These are phyloP conservation scores for Glomus cerebriforme DNA, from an alignment of 192 early-diverging fungal species.

Conservation along the genomic window DNA sequence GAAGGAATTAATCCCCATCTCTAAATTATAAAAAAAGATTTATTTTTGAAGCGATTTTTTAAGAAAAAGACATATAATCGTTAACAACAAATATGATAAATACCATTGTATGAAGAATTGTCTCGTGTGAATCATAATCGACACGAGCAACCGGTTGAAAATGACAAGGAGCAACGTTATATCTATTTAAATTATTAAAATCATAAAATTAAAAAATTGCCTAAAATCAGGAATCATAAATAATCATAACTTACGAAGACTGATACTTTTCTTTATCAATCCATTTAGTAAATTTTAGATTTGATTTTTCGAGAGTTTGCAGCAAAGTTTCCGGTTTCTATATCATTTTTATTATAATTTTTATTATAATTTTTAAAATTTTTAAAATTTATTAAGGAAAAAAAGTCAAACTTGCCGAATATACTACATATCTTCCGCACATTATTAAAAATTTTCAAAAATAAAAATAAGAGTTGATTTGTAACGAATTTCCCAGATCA, in stretches of 20 bases:
- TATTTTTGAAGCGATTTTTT: not conserved
- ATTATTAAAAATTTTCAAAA: not conserved
- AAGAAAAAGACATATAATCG: not conserved
- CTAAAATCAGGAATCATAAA: not conserved
- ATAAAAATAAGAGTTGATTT: not conserved
- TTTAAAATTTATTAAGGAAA: not conserved
- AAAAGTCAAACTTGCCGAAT: not conserved
- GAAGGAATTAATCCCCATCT: slow-evolving; percentile 59
- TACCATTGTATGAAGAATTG: slow-evolving; percentile 52
- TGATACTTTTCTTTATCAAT: slow-evolving; percentile 14
- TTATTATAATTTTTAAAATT: not conserved
- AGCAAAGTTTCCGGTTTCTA: not conserved
- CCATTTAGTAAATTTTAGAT: not conserved
- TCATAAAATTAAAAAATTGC: not conserved
- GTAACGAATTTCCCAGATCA: not conserved
- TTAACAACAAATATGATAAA: not conserved
- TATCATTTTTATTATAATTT: not conserved
- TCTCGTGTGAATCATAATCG: slow-evolving; percentile 29
- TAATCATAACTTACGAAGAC: not conserved
- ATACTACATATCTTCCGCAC: not conserved
- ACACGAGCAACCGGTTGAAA: slow-evolving; percentile 47
- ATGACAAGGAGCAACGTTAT: slow-evolving; percentile 52
- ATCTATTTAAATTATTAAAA: slow-evolving; percentile 31
- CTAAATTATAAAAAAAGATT: slow-evolving; percentile 22
- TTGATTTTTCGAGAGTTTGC: not conserved